Evolutionary conservation across 148 eudicot genomes (phyloP), one percentile per base, ranked within the genome.

Genomic region (Rhododendron kiyosumense): DNA sequence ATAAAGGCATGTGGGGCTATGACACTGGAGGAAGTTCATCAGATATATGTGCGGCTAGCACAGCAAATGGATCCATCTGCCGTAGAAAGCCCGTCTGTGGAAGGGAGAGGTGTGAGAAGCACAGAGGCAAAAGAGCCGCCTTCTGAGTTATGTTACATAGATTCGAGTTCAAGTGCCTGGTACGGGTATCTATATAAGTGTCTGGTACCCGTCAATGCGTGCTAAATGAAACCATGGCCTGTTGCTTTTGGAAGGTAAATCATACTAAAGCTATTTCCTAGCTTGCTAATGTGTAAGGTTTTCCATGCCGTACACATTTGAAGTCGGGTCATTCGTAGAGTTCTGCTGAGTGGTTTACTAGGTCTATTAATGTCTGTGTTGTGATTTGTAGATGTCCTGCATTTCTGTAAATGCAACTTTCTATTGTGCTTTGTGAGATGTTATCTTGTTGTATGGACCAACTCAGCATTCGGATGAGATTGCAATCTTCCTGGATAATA

Each of bases 21-120:
- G 51, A 80, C 36, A 34, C 26, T 34, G 80, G 51, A 51, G 78
- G 12, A 17, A 30, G 34, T 26, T 81, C 81, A 30, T 81, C 84
- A 26, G 41, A 73, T 51, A 38, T 81, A 75, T 86, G 87, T 54
- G 87, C 85, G 43, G 87, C 81, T 26, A 54, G 48, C 48, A 73
- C 74, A 28, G n/a, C 38, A 67, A 45, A 86, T 36, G 88, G 88
- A 22, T 86, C 81, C 22, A 57, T 82, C 24, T 86, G 88, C 76
- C 17, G 32, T 15, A 81, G 69, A 46, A 59, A 5, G 75, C 88
- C 88, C 28, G 85, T 86, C 20, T 14, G 2, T 38, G 85, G 88
- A 69, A 86, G 77, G 36, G 63, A 78, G 52, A 86, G 88, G 85
- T 86, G 85, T 86, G 78, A 78, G 85, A 46, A 78, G 69, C 88